These are phyloP conservation scores for Pythium aristosporum DNA, from an alignment of 352 stramenopile species.

Conservation along the genomic window DNA sequence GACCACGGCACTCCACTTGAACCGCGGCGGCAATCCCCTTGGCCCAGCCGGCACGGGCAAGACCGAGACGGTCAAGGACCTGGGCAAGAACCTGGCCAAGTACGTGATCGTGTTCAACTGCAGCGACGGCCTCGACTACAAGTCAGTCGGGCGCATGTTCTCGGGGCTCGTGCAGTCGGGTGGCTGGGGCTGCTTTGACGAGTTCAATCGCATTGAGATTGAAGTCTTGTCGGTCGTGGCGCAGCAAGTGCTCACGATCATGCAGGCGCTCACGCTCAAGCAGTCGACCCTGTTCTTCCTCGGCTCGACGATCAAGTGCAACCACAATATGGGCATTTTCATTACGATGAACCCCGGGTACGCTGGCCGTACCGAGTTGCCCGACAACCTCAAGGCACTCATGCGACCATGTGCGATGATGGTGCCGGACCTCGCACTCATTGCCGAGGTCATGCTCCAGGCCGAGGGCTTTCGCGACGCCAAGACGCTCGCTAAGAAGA, in stretches of 20 bases:
- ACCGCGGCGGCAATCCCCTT: slow-evolving; percentile 90
- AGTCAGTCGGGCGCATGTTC: slow-evolving; percentile 95
- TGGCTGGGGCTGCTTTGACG: slow-evolving; percentile 90
- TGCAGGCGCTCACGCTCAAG: slow-evolving; percentile 77
- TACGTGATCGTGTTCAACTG: slow-evolving; percentile 94
- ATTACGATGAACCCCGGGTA: slow-evolving; percentile 93
- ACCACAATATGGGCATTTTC: slow-evolving; percentile 90
- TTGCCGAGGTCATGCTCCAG: slow-evolving; percentile 92
- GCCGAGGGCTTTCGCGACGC: slow-evolving; percentile 77
- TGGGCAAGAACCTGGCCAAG: slow-evolving; percentile 93
- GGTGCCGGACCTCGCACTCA: slow-evolving; percentile 89
- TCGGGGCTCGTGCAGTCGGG: slow-evolving; percentile 92
- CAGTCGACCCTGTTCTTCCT: slow-evolving; percentile 82
- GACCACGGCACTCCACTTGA: slow-evolving; percentile 96
- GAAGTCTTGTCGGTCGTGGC: slow-evolving; percentile 87
- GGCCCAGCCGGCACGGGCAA: slow-evolving; percentile 94
- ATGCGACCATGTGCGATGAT: slow-evolving; percentile 92
- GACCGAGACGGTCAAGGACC: slow-evolving; percentile 95
- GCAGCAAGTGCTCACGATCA: slow-evolving; percentile 91
- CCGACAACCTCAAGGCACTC: slow-evolving; percentile 79
- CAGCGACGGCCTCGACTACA: slow-evolving; percentile 92
- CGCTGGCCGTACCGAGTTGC: slow-evolving; percentile 81
- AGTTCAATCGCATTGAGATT: slow-evolving; percentile 91
- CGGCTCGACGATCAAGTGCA: slow-evolving; percentile 81
- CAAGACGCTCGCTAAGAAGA: slow-evolving; percentile 65